Evolutionary conservation across 1,284 basidiomycete species (phyloP).

Genomic region (Somion occarium): DNA sequence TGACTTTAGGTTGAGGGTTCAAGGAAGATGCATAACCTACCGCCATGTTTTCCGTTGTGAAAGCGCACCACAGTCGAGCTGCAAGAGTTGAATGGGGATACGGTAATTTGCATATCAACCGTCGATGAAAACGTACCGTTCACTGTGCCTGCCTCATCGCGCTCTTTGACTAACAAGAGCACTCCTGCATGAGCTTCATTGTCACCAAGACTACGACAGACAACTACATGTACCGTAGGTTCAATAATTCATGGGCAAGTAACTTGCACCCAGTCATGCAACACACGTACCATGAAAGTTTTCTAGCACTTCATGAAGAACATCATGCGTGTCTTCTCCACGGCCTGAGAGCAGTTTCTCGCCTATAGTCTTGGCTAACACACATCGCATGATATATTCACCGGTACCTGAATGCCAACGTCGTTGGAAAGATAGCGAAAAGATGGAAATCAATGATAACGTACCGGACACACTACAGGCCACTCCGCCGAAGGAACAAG

Average conservation of each 20-base stretch:
- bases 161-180: constrained; percentile 43
- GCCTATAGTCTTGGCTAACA: constrained; percentile 32
- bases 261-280: too few species aligned
- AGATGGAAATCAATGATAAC: constrained; percentile 1
- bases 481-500: constrained; percentile 21
- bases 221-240: constrained; percentile 15
- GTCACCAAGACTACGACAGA: constrained; percentile 22
- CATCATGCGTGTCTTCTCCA: constrained; percentile 25
- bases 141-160: constrained; percentile 24
- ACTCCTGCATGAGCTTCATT: constrained; percentile 32
- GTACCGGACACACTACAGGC: constrained; percentile 71
- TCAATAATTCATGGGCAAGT: neutral
- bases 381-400: constrained; percentile 35
- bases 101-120: too few species aligned
- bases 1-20: constrained; percentile 51
- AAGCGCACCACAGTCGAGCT: constrained; percentile 75
- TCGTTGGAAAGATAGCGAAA: too few species aligned
- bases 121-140: constrained; percentile 24
- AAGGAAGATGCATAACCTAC: constrained; percentile 57
- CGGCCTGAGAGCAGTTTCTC: constrained; percentile 22
- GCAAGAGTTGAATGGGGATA: too few species aligned
- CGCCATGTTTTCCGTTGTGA: constrained; percentile 79
- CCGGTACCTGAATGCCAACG: constrained; percentile 32
- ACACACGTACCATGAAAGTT: constrained; percentile 22
- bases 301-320: constrained; percentile 25